These are phyloP conservation scores for Botrytis fragariae DNA, from an alignment of 2,329 filamentous ascomycete species.

Conservation along the genomic window DNA sequence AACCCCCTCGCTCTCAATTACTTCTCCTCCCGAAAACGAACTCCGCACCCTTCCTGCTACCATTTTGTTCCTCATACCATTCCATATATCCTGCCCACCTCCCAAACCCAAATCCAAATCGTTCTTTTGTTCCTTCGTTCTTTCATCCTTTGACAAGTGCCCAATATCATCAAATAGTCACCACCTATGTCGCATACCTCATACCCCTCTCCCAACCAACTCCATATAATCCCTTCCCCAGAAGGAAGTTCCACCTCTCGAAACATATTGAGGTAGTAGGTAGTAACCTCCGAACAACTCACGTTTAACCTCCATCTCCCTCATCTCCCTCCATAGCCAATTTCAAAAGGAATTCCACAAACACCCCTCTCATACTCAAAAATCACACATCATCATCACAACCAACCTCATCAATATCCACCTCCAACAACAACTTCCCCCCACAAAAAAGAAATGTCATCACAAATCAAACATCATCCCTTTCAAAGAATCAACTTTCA, in stretches of 20 bases:
- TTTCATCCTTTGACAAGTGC: background rate
- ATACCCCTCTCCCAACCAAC: background rate
- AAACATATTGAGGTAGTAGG: background rate
- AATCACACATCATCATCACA: background rate
- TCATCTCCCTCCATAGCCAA: too few species aligned
- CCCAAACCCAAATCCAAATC: background rate
- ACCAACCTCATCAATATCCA: too few species aligned
- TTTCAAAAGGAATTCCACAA: background rate
- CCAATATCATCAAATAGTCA: background rate
- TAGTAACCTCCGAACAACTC: too few species aligned
- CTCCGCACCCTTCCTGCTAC: too few species aligned
- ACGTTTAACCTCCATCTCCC: too few species aligned
- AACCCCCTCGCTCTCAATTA: background rate
- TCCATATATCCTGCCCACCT: rapidly evolving
- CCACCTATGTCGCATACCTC: background rate
- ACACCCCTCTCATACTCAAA: background rate
- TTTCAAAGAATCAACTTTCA: background rate
- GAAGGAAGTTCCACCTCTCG: background rate
- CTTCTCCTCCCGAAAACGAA: background rate
- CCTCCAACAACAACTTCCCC: too few species aligned
- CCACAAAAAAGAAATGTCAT: too few species aligned
- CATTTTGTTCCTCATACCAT: background rate
- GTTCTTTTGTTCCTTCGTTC: background rate
- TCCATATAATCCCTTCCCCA: background rate
- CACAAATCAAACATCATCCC: too few species aligned